These are phyloP conservation scores for Blepharisma undulans DNA, from an alignment of 169 alveolate species.

Conservation along the genomic window DNA sequence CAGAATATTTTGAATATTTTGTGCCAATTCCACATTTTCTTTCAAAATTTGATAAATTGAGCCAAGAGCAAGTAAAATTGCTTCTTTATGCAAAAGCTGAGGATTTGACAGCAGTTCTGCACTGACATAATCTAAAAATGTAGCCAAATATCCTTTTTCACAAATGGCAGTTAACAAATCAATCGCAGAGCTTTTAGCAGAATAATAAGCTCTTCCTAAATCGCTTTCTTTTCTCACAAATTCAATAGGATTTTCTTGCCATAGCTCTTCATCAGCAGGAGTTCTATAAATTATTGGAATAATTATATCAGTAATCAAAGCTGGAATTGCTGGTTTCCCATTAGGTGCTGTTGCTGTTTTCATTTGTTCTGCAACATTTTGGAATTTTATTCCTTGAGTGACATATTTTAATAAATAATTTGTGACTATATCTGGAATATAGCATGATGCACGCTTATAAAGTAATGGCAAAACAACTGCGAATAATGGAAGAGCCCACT, in stretches of 20 bases:
- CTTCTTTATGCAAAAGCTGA: conserved; percentile 11
- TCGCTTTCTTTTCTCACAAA: conserved; percentile 10
- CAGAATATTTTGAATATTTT: conserved; percentile 40
- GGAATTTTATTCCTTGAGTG: neutral
- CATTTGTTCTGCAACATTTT: neutral
- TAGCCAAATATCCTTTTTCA: conserved; percentile 7
- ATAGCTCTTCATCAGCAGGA: neutral
- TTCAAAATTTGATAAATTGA: neutral
- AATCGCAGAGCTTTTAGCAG: conserved; percentile 1
- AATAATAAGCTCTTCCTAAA: neutral
- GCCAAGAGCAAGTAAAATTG: neutral
- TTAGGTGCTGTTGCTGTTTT: conserved; percentile 20
- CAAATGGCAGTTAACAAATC: conserved; percentile 13
- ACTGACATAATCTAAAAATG: neutral
- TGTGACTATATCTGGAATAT: neutral
- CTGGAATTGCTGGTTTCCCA: neutral
- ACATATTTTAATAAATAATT: neutral
- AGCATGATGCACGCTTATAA: neutral
- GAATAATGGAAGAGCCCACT: neutral
- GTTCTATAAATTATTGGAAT: neutral
- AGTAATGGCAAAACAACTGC: neutral
- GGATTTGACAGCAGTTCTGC: neutral
- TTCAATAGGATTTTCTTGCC: conserved; percentile 30
- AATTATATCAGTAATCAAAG: neutral
- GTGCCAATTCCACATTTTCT: neutral